Evolutionary conservation across 2,329 filamentous ascomycete genomes (phyloP).

Genomic region (Pyrenophora graminea): DNA sequence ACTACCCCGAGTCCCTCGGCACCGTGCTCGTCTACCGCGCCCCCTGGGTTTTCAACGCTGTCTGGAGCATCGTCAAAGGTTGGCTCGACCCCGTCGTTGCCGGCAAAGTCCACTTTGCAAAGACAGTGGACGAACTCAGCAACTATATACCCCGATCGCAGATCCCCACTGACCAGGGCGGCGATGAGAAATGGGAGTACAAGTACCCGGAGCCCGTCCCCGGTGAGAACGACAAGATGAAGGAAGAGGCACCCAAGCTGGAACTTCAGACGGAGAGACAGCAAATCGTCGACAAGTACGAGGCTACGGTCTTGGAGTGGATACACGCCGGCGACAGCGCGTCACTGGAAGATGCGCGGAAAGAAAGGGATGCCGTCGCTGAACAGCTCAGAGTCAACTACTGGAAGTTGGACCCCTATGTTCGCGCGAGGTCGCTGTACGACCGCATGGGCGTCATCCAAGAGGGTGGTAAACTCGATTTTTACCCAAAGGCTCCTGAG

Average conservation of each 20-base stretch:
- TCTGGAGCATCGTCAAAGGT: slow-evolving; percentile 92
- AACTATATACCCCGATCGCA: slow-evolving; percentile 71
- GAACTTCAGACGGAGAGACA: slow-evolving; percentile 67
- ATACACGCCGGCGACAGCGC: slow-evolving; percentile 56
- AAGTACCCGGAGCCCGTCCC: slow-evolving; percentile 74
- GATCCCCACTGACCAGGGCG: slow-evolving; percentile 83
- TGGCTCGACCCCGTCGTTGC: slow-evolving; percentile 98
- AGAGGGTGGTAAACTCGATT: slow-evolving; percentile 69
- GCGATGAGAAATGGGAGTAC: slow-evolving; percentile 83
- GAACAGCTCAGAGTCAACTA: slow-evolving; percentile 72
- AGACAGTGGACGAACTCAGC: slow-evolving; percentile 76
- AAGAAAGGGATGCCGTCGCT: slow-evolving; percentile 65
- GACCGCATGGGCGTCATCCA: slow-evolving; percentile 77
- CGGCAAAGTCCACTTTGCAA: slow-evolving; percentile 90
- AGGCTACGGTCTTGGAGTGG: slow-evolving; percentile 77
- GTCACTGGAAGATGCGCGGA: slow-evolving; percentile 53
- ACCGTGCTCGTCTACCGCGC: slow-evolving; percentile 92
- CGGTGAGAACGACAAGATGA: slow-evolving; percentile 78
- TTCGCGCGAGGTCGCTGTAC: slow-evolving; percentile 81
- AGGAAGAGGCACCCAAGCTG: slow-evolving; percentile 64
- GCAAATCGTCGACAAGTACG: slow-evolving; percentile 71
- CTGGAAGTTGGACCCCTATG: slow-evolving; percentile 86
- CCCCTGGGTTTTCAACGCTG: slow-evolving; percentile 96
- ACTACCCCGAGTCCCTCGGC: slow-evolving; percentile 92
- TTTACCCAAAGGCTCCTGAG: slow-evolving; percentile 60